Base-by-base conservation (phyloP, 495 filamentous ascomycete species). In the Pyrenula massariospora region DNA sequence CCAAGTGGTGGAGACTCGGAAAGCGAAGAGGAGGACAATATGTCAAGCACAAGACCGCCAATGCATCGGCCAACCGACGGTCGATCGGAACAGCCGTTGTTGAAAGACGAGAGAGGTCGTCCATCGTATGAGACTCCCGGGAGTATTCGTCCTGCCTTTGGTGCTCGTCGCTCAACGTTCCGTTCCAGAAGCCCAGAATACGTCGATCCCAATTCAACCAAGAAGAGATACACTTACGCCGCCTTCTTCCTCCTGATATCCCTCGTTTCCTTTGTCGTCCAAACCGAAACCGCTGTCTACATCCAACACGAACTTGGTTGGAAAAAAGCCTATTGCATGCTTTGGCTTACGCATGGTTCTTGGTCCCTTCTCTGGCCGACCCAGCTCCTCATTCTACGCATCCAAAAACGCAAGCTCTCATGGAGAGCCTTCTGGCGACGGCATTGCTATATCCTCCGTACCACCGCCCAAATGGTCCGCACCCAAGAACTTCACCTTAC, bases 241-340 rank as follows among this genome's bases (percentile, higher is more conserved):
- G 84, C 80, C 3, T 80, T 88, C 52, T 96, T 95, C 69, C 72
- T 98, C 55, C 62, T 86, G 2, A 60, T 95, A 57, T 91, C 85
- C 62, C 72, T 98, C 62, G 71, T 91, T 20, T 83, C 85, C 63
- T 98, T 98, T 69, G 75, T 79, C 25, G 72, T 96, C 3, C 93
- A 98, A 76, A 96, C 93, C 3, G 91, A 96, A 74, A 90, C 95
- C 12, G 91, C 93, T 2, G 84, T 91, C 8, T 91, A 96, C 67
- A 90, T 98, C 48, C 89, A 96, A 68, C 82, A 89, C 69, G 84
- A 91, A 48, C 67, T 96, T 57, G 77, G 82, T 25, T 98, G 93
- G 93, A 82, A 92, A 66, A 97, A 98, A 72, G 85, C 92, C 22
- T 98, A 96, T 74, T 91, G 86, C 75, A 98, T 98, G 93, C 78